A percentile compares a stretch with the other conserved stretches of the same genome.
phyloP scores from a whole-genome alignment of 2,329 filamentous ascomycete genomes.

The Fusarium lateritium region DNA sequence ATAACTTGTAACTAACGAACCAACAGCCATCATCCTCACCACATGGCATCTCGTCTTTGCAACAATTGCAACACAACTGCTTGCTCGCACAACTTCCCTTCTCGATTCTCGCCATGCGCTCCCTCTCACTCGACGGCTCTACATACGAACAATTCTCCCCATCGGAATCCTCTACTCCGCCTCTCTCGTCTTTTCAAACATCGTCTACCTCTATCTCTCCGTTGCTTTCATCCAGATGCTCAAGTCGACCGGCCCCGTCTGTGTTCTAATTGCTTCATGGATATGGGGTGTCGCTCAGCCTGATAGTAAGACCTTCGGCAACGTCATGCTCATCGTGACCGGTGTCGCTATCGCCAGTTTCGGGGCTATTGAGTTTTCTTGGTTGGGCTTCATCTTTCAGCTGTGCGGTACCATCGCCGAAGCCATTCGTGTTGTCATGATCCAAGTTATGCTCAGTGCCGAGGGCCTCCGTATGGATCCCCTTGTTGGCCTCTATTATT shows the following conservation, averaged over 20 bases:
- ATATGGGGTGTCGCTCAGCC: constrained; percentile 66
- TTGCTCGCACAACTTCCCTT: constrained; percentile 74
- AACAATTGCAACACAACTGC: constrained; percentile 75
- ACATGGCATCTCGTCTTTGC: constrained; percentile 79
- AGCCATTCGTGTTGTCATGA: constrained; percentile 86
- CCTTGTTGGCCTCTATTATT: constrained; percentile 90
- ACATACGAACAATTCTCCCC: constrained; percentile 74
- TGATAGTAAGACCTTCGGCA: constrained; percentile 60
- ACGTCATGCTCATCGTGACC: constrained; percentile 66
- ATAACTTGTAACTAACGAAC: constrained; percentile 25
- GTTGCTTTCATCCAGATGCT: constrained; percentile 81
- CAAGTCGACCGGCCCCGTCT: constrained; percentile 77
- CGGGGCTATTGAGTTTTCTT: constrained; percentile 79
- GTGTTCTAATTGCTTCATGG: constrained; percentile 77
- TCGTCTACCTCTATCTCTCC: constrained; percentile 77
- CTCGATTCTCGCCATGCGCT: constrained; percentile 75
- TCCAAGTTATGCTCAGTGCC: constrained; percentile 83
- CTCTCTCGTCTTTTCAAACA: constrained; percentile 76
- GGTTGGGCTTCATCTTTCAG: constrained; percentile 78
- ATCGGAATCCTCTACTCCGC: constrained; percentile 77
- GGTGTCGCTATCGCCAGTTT: constrained; percentile 67
- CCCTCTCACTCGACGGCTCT: constrained; percentile 72
- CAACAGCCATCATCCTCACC: constrained; percentile 69
- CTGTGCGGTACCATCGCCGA: constrained; percentile 84
- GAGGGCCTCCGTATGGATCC: constrained; percentile 90